Evolutionary conservation across 1,284 basidiomycete species (phyloP).

Genomic region (Pyrrhoderma noxium): DNA sequence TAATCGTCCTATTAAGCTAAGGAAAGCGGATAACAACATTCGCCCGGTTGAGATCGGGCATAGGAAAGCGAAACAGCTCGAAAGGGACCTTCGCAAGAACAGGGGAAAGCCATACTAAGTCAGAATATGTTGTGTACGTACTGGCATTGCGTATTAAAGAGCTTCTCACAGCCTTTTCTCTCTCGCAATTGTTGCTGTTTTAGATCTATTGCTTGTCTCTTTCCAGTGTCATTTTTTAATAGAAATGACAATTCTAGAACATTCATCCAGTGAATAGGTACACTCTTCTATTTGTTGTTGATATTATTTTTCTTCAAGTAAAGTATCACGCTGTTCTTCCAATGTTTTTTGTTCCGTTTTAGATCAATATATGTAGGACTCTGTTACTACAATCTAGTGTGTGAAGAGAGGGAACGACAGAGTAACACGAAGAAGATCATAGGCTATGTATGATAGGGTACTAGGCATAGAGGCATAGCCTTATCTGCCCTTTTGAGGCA

Average conservation of each 20-base stretch:
- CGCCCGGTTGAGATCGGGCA: conserved; percentile 91
- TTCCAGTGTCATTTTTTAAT: too few relatives aligned
- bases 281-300: too few relatives aligned
- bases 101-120: conserved; percentile 20
- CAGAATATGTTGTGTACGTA: conserved; percentile 8
- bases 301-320: not conserved
- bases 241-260: too few relatives aligned
- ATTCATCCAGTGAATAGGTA: too few relatives aligned
- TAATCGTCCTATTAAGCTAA: conserved; percentile 87
- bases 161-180: conserved; percentile 15
- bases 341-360: not conserved
- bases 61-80: conserved; percentile 76
- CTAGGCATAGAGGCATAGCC: conserved; percentile 3
- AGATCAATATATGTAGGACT: not conserved
- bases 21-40: conserved; percentile 80
- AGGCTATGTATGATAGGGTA: too few relatives aligned
- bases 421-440: conserved; percentile 3
- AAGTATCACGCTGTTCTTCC: conserved; percentile 2
- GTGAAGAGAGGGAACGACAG: conserved; percentile 1
- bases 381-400: not conserved
- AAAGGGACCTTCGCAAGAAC: conserved; percentile 78
- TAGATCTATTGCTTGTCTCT: too few relatives aligned
- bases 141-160: conserved; percentile 3
- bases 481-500: conserved; percentile 15
- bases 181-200: too few relatives aligned